These are phyloP conservation scores for rapeseed (Brassica napus) DNA, from an alignment of 345 rosid species.

Conservation along the genomic window DNA sequence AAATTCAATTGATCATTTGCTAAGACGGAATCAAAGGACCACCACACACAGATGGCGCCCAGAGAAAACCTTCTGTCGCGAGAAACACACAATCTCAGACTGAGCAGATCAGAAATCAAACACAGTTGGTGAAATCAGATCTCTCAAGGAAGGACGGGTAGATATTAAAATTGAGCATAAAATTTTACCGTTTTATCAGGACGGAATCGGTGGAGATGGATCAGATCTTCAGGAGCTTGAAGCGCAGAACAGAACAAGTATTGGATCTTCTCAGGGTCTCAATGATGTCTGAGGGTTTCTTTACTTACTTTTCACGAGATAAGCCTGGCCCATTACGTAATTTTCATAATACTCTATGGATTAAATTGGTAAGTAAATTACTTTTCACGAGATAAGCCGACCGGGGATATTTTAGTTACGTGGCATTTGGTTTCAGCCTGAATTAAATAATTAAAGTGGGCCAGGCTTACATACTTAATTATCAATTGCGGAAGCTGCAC, in stretches of 20 bases:
- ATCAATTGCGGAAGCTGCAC: neutral
- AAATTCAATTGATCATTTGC: too few species aligned
- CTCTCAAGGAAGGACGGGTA: neutral
- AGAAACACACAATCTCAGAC: neutral
- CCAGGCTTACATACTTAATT: neutral
- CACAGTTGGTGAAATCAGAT: constrained; percentile 19
- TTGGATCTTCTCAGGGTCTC: constrained; percentile 28
- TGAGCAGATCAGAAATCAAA: constrained; percentile 11
- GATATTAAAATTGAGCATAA: neutral
- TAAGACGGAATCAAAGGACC: constrained; percentile 7
- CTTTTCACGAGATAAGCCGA: neutral
- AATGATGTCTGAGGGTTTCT: neutral
- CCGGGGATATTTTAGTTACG: neutral
- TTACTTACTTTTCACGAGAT: neutral
- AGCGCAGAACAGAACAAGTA: neutral
- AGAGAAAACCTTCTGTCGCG: too few species aligned
- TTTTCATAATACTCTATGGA: too few species aligned
- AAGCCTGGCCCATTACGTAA: too few species aligned
- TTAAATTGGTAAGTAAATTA: neutral
- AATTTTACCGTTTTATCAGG: constrained; percentile 24
- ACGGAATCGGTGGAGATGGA: neutral
- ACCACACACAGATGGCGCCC: constrained; percentile 19
- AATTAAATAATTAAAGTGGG: neutral
- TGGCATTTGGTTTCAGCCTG: neutral
- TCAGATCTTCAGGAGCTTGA: constrained; percentile 27